These are phyloP conservation scores for Paramecium sonneborni DNA, from an alignment of 73 alveolate species.

Conservation along the genomic window DNA sequence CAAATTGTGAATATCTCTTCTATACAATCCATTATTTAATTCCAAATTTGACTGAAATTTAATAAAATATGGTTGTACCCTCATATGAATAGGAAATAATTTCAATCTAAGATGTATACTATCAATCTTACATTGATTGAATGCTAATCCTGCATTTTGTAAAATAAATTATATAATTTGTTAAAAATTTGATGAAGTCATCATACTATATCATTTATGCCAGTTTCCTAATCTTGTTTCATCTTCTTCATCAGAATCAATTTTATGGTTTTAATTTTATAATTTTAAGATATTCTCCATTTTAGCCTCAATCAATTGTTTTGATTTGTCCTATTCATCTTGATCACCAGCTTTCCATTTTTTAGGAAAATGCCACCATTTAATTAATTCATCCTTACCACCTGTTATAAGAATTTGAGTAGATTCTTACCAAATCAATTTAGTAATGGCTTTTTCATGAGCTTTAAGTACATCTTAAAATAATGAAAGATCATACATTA, in stretches of 20 bases:
- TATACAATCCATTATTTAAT: slow-evolving; percentile 26
- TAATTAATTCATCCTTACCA: not conserved
- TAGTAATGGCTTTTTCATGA: slow-evolving; percentile 59
- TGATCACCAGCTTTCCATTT: not conserved
- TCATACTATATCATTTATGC: slow-evolving; percentile 45
- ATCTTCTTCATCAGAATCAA: slow-evolving; percentile 42
- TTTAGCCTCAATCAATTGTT: slow-evolving; percentile 5
- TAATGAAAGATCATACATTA: slow-evolving; percentile 1
- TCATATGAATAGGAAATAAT: not conserved
- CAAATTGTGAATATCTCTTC: slow-evolving; percentile 65
- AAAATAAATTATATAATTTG: not conserved
- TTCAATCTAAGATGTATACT: not conserved
- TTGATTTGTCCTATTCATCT: not conserved
- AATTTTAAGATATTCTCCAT: slow-evolving; percentile 2
- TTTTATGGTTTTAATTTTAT: not conserved
- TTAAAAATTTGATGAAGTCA: not conserved
- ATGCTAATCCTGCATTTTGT: not conserved
- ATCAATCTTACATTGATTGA: not conserved
- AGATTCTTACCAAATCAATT: slow-evolving; percentile 56
- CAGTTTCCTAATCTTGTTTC: slow-evolving; percentile 18
- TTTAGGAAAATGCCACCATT: slow-evolving; percentile 54
- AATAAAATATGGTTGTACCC: not conserved
- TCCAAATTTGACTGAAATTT: not conserved
- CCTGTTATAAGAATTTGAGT: slow-evolving; percentile 7
- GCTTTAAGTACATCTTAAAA: slow-evolving; percentile 56